These are phyloP conservation scores for Monosporascus sp. DNA, from an alignment of 2,329 filamentous ascomycete genomes.

Conservation along the genomic window DNA sequence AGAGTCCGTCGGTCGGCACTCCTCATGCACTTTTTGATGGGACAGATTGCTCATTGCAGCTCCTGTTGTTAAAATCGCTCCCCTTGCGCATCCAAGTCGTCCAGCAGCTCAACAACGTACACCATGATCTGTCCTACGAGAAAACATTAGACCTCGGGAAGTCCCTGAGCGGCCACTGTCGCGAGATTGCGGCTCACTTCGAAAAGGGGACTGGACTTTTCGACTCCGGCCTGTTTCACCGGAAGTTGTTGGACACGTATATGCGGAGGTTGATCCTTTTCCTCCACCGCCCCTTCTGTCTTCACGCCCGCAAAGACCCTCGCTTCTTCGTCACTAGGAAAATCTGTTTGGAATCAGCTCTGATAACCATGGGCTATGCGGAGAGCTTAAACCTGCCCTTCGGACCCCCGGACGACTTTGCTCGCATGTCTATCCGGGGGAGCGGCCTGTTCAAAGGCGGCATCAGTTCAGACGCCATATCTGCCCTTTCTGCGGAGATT, in stretches of 20 bases:
- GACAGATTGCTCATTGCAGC: constrained; percentile 17
- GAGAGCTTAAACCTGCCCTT: constrained; percentile 8
- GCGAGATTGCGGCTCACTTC: constrained; percentile 16
- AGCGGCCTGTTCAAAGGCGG: constrained; percentile 19
- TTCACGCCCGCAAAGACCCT: constrained; percentile 13
- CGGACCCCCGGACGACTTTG: constrained; percentile 11
- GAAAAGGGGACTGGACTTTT: not conserved
- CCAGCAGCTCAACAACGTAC: constrained; percentile 14
- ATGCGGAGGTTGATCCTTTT: constrained; percentile 19
- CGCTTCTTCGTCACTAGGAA: constrained; percentile 21
- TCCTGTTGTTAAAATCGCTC: constrained; percentile 16
- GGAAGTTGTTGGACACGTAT: constrained; percentile 20
- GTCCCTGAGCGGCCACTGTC: constrained; percentile 14
- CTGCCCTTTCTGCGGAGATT: constrained; percentile 12
- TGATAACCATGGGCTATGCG: constrained; percentile 16
- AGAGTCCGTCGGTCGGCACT: not conserved
- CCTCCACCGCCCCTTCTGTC: constrained; percentile 18
- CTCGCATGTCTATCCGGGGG: constrained; percentile 12
- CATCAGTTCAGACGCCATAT: constrained; percentile 15
- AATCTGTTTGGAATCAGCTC: constrained; percentile 15
- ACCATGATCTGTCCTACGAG: constrained; percentile 9
- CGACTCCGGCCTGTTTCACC: constrained; percentile 12
- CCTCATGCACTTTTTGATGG: constrained; percentile 1
- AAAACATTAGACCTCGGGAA: constrained; percentile 9
- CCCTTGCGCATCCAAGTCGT: constrained; percentile 14